Evolutionary conservation across 176 grass and related monocot genomes (phyloP).

Genomic region (Lolium rigidum): DNA sequence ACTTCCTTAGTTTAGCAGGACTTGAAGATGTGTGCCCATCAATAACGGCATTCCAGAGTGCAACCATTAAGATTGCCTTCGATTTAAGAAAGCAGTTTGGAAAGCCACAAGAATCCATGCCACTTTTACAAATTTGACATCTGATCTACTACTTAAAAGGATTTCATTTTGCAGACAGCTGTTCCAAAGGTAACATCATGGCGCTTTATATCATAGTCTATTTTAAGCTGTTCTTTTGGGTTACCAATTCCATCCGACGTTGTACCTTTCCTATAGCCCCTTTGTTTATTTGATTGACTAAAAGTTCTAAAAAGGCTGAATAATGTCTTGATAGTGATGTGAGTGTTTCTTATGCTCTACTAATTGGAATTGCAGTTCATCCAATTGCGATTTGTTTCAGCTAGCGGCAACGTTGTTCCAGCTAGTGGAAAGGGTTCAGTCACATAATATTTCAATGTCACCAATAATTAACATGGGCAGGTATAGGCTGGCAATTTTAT

Average conservation of each 20-base stretch:
- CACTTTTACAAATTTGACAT: slow-evolving; percentile 91
- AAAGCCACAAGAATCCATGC: slow-evolving; percentile 81
- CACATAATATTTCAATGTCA: slow-evolving; percentile 67
- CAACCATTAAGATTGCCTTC: slow-evolving; percentile 78
- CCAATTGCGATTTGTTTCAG: slow-evolving; percentile 76
- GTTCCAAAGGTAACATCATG: slow-evolving; percentile 83
- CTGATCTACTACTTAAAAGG: slow-evolving; percentile 53
- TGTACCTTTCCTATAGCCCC: background rate
- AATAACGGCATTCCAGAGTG: slow-evolving; percentile 88
- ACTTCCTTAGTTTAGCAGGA: slow-evolving; percentile 49
- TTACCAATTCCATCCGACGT: background rate
- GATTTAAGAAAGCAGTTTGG: slow-evolving; percentile 72
- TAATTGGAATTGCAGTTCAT: slow-evolving; percentile 61
- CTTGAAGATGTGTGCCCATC: slow-evolving; percentile 53
- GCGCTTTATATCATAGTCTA: background rate
- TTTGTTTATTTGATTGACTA: too few species aligned
- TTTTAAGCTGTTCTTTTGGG: slow-evolving; percentile 19
- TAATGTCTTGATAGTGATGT: background rate
- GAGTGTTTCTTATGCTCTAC: slow-evolving; percentile 38
- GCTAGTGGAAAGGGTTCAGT: slow-evolving; percentile 68
- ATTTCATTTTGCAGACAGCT: slow-evolving; percentile 96
- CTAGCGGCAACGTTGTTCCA: slow-evolving; percentile 73
- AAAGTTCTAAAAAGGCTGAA: too few species aligned
- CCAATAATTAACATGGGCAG: slow-evolving; percentile 90
- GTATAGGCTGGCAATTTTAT: slow-evolving; percentile 37